These are phyloP conservation scores for Phaeoacremonium minimum DNA, from an alignment of 2,329 filamentous ascomycete genomes.

Conservation along the genomic window DNA sequence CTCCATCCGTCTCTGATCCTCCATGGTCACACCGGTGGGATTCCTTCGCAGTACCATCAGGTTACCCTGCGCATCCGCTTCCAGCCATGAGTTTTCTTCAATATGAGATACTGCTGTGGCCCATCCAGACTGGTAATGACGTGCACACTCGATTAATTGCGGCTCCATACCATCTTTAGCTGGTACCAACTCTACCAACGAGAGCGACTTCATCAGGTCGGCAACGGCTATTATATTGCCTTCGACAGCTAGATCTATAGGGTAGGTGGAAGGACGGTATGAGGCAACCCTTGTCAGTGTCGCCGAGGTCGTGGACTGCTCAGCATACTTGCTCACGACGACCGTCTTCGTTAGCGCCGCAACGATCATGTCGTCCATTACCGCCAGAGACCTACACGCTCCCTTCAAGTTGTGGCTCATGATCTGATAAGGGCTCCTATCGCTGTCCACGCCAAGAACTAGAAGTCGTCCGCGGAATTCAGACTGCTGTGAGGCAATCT, in stretches of 20 bases:
- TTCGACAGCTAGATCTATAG: constrained; percentile 73
- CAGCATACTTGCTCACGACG: constrained; percentile 50
- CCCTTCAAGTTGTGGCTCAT: constrained; percentile 68
- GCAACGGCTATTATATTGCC: constrained; percentile 76
- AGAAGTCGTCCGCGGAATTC: constrained; percentile 72
- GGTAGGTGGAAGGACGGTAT: constrained; percentile 79
- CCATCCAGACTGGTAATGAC: constrained; percentile 82
- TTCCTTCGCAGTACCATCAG: constrained; percentile 77
- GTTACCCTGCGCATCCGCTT: constrained; percentile 85
- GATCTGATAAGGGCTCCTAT: constrained; percentile 69
- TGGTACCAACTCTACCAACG: constrained; percentile 67
- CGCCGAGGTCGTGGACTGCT: constrained; percentile 50
- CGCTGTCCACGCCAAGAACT: constrained; percentile 75
- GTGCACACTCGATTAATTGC: constrained; percentile 66
- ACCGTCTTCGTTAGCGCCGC: constrained; percentile 89
- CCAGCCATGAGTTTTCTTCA: constrained; percentile 70
- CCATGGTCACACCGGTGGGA: constrained; percentile 63
- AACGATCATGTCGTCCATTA: constrained; percentile 74
- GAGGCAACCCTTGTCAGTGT: constrained; percentile 67
- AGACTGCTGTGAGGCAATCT: constrained; percentile 27
- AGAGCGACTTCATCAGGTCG: constrained; percentile 91
- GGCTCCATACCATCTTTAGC: constrained; percentile 53
- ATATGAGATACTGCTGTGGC: constrained; percentile 72
- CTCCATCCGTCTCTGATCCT: constrained; percentile 68
- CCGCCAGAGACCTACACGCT: constrained; percentile 72